phyloP scores from a whole-genome alignment of 345 rosid species.

The Eucalyptus polyanthemos region DNA sequence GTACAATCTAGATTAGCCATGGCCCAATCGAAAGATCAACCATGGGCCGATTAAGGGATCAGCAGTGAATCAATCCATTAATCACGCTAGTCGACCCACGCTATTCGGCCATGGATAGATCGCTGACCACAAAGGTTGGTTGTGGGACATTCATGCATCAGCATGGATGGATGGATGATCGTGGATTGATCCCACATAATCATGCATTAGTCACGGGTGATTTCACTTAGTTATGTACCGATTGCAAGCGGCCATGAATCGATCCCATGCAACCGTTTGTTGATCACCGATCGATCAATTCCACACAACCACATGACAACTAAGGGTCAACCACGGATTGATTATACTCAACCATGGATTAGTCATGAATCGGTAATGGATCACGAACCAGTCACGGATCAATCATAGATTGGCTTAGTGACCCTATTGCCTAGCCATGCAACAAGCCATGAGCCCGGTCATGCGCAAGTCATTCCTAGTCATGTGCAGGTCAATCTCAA shows the following conservation, averaged over 20 bases:
- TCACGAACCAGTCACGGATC: rapidly evolving
- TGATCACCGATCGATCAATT: rapidly evolving
- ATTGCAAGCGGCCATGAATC: rapidly evolving
- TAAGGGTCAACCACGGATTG: too few relatives aligned
- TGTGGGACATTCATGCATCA: rapidly evolving
- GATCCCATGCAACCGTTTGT: rapidly evolving
- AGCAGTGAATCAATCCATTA: rapidly evolving
- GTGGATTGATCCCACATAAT: too few relatives aligned
- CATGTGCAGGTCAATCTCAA: too few relatives aligned
- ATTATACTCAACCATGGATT: rapidly evolving
- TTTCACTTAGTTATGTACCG: rapidly evolving
- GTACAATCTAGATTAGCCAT: too few relatives aligned
- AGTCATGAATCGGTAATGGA: rapidly evolving
- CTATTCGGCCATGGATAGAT: too few relatives aligned
- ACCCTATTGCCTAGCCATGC: too few relatives aligned
- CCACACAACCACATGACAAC: too few relatives aligned
- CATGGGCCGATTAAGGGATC: too few relatives aligned
- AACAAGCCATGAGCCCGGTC: too few relatives aligned
- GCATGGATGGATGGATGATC: too few relatives aligned
- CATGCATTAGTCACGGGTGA: too few relatives aligned
- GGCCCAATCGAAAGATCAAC: rapidly evolving
- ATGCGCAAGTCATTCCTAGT: rapidly evolving
- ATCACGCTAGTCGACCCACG: rapidly evolving
- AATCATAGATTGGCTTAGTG: rapidly evolving
- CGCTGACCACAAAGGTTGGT: rapidly evolving